phyloP scores from a whole-genome alignment of 257 asterid genomes.

The Nicotiana knightiana region DNA sequence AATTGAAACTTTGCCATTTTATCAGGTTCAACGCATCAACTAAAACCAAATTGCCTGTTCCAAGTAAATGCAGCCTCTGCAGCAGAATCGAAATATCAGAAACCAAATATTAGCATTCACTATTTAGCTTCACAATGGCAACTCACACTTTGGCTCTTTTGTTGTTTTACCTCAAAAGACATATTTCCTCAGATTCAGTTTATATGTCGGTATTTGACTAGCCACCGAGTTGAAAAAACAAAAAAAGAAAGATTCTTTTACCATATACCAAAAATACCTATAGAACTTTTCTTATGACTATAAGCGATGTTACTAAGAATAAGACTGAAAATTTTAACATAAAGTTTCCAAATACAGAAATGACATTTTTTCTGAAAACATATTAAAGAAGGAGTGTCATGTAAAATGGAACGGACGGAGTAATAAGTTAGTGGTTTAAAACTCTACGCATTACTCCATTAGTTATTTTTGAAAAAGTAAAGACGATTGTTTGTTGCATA shows the following conservation, averaged over 20 bases:
- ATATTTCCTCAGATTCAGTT: neutral
- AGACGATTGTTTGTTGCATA: neutral
- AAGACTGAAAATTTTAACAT: too few relatives aligned
- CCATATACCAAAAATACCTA: too few relatives aligned
- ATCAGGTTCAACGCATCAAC: constrained; percentile 54
- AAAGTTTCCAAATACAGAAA: too few relatives aligned
- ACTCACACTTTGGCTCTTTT: neutral
- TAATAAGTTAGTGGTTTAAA: neutral
- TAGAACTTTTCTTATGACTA: too few relatives aligned
- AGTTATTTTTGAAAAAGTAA: neutral
- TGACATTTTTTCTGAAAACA: too few relatives aligned
- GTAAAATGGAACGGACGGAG: too few relatives aligned
- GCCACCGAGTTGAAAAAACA: too few relatives aligned
- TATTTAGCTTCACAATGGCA: neutral
- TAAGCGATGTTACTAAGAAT: too few relatives aligned
- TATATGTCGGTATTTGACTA: too few relatives aligned
- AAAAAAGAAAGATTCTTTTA: too few relatives aligned
- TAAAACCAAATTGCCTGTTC: constrained; percentile 75
- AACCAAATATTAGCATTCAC: neutral
- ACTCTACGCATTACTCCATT: neutral
- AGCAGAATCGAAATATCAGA: constrained; percentile 12
- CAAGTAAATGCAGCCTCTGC: constrained; percentile 63
- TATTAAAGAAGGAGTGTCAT: too few relatives aligned
- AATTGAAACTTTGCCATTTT: constrained; percentile 94
- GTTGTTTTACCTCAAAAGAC: neutral